A percentile compares a stretch with the other conserved stretches of the same genome.
These are phyloP conservation scores for Corchorus capsularis DNA, from an alignment of 345 rosid species.

Conservation along the genomic window DNA sequence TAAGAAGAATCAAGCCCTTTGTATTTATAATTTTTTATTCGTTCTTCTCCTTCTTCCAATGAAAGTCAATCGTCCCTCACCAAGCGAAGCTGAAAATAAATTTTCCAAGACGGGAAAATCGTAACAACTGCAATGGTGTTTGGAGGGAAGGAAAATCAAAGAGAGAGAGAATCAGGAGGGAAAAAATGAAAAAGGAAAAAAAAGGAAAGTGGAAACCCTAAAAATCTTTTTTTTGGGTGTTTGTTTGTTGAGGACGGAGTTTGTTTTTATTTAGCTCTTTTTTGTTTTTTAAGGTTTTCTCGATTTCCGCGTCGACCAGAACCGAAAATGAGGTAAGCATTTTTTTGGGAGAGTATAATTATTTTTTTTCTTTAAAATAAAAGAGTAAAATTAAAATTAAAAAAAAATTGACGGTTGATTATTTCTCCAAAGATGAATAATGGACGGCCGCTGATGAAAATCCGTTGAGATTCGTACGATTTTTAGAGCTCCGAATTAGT, in stretches of 20 bases:
- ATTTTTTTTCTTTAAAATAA: neutral
- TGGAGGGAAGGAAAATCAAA: conserved; percentile 39
- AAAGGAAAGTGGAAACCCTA: conserved; percentile 33
- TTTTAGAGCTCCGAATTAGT: no score
- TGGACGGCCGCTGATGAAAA: neutral
- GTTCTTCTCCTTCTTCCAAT: neutral
- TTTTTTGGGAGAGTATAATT: neutral
- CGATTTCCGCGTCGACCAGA: conserved; percentile 5
- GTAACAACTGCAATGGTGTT: conserved; percentile 12
- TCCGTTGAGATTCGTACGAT: neutral
- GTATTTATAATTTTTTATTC: neutral
- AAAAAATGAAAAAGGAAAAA: neutral
- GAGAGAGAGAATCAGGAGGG: conserved; percentile 4
- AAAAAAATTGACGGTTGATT: neutral
- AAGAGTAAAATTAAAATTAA: neutral
- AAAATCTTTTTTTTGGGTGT: neutral
- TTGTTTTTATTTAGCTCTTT: neutral
- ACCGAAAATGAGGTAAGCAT: conserved; percentile 19
- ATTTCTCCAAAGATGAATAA: neutral
- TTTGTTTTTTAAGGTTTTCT: conserved; percentile 13
- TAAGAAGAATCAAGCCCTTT: conserved; percentile 9
- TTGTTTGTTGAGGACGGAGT: neutral
- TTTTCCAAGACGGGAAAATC: neutral
- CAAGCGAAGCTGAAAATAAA: neutral
- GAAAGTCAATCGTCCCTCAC: neutral